Conservation (phyloP, 768 basidiomycete genomes). For the Lactarius tabidus region DNA sequence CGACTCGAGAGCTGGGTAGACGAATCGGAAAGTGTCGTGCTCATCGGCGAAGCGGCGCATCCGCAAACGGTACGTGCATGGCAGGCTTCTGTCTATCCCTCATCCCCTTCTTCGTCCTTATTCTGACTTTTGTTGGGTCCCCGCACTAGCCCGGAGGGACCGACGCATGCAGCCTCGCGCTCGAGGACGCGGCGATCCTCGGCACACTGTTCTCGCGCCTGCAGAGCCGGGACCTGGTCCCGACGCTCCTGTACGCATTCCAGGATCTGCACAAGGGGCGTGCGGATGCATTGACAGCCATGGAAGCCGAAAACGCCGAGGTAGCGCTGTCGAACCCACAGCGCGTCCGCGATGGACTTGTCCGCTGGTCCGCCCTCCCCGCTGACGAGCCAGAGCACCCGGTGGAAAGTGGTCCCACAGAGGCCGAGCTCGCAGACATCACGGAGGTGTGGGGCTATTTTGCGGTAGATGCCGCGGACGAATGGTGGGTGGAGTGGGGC, state of each 20-base stretch:
- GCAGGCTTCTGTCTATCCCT: neutral
- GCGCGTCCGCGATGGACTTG: conserved; percentile 10
- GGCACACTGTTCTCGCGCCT: conserved; percentile 32
- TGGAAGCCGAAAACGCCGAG: conserved; percentile 12
- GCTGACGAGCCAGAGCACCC: neutral
- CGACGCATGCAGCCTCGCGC: conserved; percentile 29
- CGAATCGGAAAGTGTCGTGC: conserved; percentile 32
- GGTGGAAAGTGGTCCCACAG: conserved; percentile 4
- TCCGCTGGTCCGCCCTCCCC: conserved; percentile 11
- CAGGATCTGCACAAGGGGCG: conserved; percentile 29
- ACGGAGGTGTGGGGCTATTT: conserved; percentile 22
- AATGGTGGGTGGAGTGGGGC: conserved; percentile 26
- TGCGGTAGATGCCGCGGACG: conserved; percentile 23
- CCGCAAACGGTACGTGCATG: conserved; percentile 30
- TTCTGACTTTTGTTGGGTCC: neutral
- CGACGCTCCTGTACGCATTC: conserved; percentile 30
- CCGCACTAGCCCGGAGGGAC: conserved; percentile 35
- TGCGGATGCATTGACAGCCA: conserved; percentile 2
- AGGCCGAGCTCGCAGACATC: conserved; percentile 19
- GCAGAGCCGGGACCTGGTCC: conserved; percentile 25
- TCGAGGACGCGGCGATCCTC: conserved; percentile 33
- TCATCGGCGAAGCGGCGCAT: conserved; percentile 38
- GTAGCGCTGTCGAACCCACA: conserved; percentile 4
- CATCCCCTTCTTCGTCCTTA: neutral
- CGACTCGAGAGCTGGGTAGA: conserved; percentile 39